Conservation (phyloP, 1,284 basidiomycete species). For the Fereydounia khargensis region DNA sequence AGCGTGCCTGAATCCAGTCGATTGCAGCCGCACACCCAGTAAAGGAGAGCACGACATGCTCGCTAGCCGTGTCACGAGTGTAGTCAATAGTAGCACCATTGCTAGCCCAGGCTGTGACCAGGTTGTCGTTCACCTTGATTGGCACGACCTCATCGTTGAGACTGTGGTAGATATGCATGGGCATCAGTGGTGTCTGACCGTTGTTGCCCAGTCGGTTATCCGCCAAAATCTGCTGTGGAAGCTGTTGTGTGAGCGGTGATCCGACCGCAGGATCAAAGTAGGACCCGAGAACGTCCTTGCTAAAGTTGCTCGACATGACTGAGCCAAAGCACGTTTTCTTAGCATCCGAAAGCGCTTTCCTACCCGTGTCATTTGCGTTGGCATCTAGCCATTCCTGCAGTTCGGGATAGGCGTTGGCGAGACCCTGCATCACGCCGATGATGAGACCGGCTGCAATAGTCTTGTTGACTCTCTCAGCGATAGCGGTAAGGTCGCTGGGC, state of each 20-base stretch:
- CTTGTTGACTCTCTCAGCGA: slow-evolving; percentile 27
- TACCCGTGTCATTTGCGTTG: slow-evolving; percentile 22
- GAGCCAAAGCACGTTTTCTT: slow-evolving; percentile 17
- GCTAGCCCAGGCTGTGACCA: slow-evolving; percentile 21
- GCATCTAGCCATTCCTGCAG: slow-evolving; percentile 35
- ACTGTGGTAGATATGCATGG: slow-evolving; percentile 46
- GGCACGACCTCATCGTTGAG: slow-evolving; percentile 46
- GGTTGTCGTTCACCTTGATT: slow-evolving; percentile 20
- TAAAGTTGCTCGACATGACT: slow-evolving; percentile 12
- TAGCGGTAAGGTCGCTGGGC: slow-evolving; percentile 35
- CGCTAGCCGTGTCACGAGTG: slow-evolving; percentile 9
- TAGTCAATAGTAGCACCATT: slow-evolving; percentile 35
- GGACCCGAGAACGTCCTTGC: slow-evolving; percentile 24
- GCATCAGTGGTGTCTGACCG: slow-evolving; percentile 9
- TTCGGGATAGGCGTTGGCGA: slow-evolving; percentile 32
- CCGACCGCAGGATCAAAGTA: slow-evolving; percentile 18
- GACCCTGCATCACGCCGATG: slow-evolving; percentile 36
- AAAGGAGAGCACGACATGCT: slow-evolving; percentile 26
- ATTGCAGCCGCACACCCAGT: slow-evolving; percentile 17
- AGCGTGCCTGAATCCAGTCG: slow-evolving; percentile 32
- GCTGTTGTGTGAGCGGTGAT: slow-evolving; percentile 3
- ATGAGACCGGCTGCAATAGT: slow-evolving; percentile 33
- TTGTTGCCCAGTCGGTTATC: slow-evolving; percentile 29
- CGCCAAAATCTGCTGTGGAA: slow-evolving; percentile 13
- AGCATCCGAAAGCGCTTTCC: slow-evolving; percentile 10